Evolutionary conservation across 257 asterid species (phyloP), one percentile per base, ranked within the genome.

Genomic region (Lavandula angustifolia): DNA sequence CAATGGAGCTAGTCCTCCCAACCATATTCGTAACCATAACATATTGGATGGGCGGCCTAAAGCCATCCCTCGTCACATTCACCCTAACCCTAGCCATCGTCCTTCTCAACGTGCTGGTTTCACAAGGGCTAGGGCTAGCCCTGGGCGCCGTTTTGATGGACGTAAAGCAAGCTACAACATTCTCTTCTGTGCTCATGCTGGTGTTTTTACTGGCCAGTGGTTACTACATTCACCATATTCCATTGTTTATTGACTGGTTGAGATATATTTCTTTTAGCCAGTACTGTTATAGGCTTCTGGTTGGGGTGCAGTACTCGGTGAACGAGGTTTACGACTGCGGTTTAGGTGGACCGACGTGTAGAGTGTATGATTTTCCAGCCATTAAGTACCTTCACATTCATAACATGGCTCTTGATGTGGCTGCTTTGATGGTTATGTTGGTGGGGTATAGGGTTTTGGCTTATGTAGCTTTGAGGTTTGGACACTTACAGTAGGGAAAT

Each of bases 31-130:
- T 85, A 1, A 81, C 95, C 0, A 50, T 81, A 12, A 73, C 95
- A 0, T 91, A 91, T 52, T 91, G 98, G 96, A 86, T 86, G 94
- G 94, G 90, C 1, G 96, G 98, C 56, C 80, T 91, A 4, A 86
- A 80, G 60, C 88, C 95, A 33, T 80, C 92, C 34, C 37, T 81
- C 34, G 0, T 75, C 10, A 74, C 94, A 0, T 91, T 88, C 69
- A 40, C 73, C 11, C 69, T 75, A 22, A 91, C 95, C 58, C 85
- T 88, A 6, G 57, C 66, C 3, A 68, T 86, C 69, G 57, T 91
- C 59, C 91, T 91, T 6, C 77, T 82, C 48, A 88, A 82, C 54
- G 96, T 88, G 58, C 79, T 91, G 10, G 95, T 86, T 0, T 81
- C 98, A 1, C 98, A 91, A 63, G 88, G 95, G 29, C 77, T 91